A percentile compares a stretch with the other conserved stretches of the same genome.
These are phyloP conservation scores for Phaffia australis DNA, from an alignment of 768 basidiomycete genomes.

Conservation along the genomic window DNA sequence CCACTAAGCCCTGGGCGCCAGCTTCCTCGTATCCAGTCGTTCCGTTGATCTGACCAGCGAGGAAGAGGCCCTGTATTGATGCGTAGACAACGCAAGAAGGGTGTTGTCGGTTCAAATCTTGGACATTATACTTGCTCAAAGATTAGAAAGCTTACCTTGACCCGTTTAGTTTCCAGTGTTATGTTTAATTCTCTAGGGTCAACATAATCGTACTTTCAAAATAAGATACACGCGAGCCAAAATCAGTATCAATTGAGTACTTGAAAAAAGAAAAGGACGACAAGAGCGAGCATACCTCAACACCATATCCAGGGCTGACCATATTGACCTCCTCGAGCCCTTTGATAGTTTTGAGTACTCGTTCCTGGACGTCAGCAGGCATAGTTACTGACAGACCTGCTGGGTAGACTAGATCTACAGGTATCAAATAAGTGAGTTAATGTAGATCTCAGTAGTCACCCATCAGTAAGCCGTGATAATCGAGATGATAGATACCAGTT, in stretches of 20 bases:
- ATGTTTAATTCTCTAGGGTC: constrained; percentile 71
- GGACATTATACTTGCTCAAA: too few species aligned
- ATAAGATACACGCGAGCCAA: constrained; percentile 31
- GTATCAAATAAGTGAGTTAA: too few species aligned
- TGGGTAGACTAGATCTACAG: constrained; percentile 70
- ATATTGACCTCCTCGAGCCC: constrained; percentile 77
- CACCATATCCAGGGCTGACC: constrained; percentile 76
- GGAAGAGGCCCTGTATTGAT: constrained; percentile 55
- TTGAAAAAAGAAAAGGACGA: not conserved
- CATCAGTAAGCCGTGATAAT: not conserved
- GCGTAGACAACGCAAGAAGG: not conserved
- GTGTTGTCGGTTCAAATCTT: not conserved
- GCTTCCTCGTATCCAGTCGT: constrained; percentile 94
- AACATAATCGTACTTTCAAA: constrained; percentile 63
- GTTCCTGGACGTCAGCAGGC: constrained; percentile 72
- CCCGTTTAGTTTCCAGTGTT: constrained; percentile 75
- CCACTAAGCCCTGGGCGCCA: constrained; percentile 76
- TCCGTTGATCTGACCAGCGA: constrained; percentile 86
- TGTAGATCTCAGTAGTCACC: not conserved
- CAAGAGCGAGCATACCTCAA: constrained; percentile 33
- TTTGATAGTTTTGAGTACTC: constrained; percentile 70
- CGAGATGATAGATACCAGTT: constrained; percentile 47
- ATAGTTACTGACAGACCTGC: constrained; percentile 81
- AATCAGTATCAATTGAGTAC: not conserved
- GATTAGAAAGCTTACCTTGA: constrained; percentile 44